phyloP scores from a whole-genome alignment of 2,329 filamentous ascomycete genomes.

The Sphaerulina populicola region DNA sequence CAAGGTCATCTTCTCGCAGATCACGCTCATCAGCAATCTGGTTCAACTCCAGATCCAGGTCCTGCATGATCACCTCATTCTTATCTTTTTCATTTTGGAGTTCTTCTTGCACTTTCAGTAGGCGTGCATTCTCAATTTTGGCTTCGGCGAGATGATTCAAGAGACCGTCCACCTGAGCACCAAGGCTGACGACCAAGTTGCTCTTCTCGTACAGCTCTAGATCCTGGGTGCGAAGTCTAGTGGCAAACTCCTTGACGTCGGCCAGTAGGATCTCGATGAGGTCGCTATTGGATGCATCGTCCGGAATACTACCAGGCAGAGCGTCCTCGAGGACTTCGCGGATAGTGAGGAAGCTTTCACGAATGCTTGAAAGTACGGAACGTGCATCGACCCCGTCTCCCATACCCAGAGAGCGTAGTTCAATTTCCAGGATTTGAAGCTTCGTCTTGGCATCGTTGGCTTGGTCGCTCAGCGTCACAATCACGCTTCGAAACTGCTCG shows the following conservation, averaged over 20 bases:
- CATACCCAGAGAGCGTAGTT: conserved; percentile 39
- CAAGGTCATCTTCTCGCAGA: conserved; percentile 20
- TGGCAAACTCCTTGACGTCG: conserved; percentile 30
- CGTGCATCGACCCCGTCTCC: conserved; percentile 29
- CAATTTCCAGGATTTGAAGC: conserved; percentile 38
- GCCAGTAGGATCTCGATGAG: conserved; percentile 35
- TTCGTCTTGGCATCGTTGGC: conserved; percentile 36
- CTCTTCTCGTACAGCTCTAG: conserved; percentile 32
- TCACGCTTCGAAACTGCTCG: conserved; percentile 34
- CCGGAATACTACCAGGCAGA: conserved; percentile 34
- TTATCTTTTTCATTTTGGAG: conserved; percentile 36
- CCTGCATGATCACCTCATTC: conserved; percentile 24
- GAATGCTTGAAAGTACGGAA: conserved; percentile 36
- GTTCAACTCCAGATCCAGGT: conserved; percentile 34
- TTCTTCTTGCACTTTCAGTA: conserved; percentile 33
- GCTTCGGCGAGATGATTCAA: conserved; percentile 36
- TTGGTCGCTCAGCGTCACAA: conserved; percentile 34
- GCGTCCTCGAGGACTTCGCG: conserved; percentile 36
- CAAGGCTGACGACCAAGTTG: conserved; percentile 29
- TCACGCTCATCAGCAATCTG: conserved; percentile 29
- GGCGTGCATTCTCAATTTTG: conserved; percentile 31
- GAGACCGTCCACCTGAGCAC: conserved; percentile 32
- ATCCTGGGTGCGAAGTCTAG: conserved; percentile 32
- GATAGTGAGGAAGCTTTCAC: conserved; percentile 36
- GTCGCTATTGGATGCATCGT: conserved; percentile 34